A percentile compares a stretch with the other conserved stretches of the same genome.
Conservation (phyloP, 192 early-diverging fungal genomes). For the Thamnidium elegans region DNA sequence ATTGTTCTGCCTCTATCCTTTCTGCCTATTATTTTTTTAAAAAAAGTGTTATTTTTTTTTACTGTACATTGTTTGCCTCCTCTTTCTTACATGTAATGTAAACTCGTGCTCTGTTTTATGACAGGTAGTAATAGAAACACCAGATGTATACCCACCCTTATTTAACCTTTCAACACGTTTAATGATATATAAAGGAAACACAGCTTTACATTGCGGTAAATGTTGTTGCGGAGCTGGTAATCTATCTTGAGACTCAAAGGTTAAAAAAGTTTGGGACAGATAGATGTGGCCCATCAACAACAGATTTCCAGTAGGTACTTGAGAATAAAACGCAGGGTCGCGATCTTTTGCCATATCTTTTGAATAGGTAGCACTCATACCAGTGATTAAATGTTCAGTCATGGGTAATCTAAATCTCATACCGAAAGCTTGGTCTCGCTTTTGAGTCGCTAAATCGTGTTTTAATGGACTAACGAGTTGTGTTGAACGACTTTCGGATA, state of each 20-base stretch:
- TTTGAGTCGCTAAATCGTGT: constrained; percentile 69
- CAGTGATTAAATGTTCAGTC: constrained; percentile 70
- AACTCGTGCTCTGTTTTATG: constrained; percentile 90
- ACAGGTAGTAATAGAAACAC: constrained; percentile 84
- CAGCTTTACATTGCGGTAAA: constrained; percentile 62
- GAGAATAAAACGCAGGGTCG: background rate
- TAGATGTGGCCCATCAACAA: constrained; percentile 63
- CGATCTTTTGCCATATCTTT: background rate
- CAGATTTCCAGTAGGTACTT: constrained; percentile 6
- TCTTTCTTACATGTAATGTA: constrained; percentile 49
- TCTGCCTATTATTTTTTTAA: constrained; percentile 50
- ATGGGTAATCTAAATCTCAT: constrained; percentile 74
- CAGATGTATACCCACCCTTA: constrained; percentile 57
- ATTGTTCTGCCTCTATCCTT: constrained; percentile 66
- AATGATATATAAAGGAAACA: constrained; percentile 86
- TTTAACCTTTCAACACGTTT: constrained; percentile 88
- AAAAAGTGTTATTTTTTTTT: background rate
- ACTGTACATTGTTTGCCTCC: background rate
- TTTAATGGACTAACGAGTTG: constrained; percentile 48
- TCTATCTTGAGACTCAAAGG: constrained; percentile 71
- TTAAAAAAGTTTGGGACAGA: constrained; percentile 85
- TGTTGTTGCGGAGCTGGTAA: constrained; percentile 42
- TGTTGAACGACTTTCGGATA: background rate
- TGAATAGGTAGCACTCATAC: constrained; percentile 40
- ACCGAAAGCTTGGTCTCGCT: constrained; percentile 75